Evolutionary conservation across 2,329 filamentous ascomycete genomes (phyloP).

Genomic region (Coleophoma cylindrospora): DNA sequence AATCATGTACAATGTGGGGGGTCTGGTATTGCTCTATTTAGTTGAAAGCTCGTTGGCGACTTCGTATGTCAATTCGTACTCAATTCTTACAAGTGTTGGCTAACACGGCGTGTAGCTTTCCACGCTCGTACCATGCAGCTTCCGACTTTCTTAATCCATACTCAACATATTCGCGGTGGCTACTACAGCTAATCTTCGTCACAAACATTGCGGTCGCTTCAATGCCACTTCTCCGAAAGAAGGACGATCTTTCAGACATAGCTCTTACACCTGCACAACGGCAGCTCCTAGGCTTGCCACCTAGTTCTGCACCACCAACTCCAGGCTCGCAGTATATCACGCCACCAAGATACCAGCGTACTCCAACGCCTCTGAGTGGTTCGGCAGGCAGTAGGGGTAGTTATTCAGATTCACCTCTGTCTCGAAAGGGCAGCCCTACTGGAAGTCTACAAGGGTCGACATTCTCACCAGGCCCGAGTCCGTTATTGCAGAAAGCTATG

Average conservation of each 20-base stretch:
- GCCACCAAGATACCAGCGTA: constrained; percentile 80
- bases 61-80: constrained; percentile 11
- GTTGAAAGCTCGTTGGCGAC: constrained; percentile 30
- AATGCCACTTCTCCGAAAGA: constrained; percentile 64
- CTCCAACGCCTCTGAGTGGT: constrained; percentile 51
- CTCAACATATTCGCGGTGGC: constrained; percentile 31
- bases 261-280: constrained; percentile 87
- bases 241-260: constrained; percentile 82
- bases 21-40: constrained; percentile 44
- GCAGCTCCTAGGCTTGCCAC: constrained; percentile 73
- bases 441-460: constrained; percentile 37
- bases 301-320: constrained; percentile 56
- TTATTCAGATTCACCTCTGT: constrained; percentile 53
- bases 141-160: constrained; percentile 17
- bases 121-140: constrained; percentile 14
- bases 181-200: constrained; percentile 51
- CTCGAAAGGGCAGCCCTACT: constrained; percentile 47
- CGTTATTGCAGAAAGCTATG: constrained; percentile 65
- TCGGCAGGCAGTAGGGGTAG: constrained; percentile 50
- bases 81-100: neutral
- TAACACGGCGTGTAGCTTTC: constrained; percentile 19
- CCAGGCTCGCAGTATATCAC: constrained; percentile 74
- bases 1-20: constrained; percentile 61
- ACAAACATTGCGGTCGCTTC: constrained; percentile 69
- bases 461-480: constrained; percentile 47